Evolutionary conservation across 2,329 filamentous ascomycete genomes (phyloP), one percentile per base, ranked within the genome.

Genomic region (Mycosphaerelloides madeirae): DNA sequence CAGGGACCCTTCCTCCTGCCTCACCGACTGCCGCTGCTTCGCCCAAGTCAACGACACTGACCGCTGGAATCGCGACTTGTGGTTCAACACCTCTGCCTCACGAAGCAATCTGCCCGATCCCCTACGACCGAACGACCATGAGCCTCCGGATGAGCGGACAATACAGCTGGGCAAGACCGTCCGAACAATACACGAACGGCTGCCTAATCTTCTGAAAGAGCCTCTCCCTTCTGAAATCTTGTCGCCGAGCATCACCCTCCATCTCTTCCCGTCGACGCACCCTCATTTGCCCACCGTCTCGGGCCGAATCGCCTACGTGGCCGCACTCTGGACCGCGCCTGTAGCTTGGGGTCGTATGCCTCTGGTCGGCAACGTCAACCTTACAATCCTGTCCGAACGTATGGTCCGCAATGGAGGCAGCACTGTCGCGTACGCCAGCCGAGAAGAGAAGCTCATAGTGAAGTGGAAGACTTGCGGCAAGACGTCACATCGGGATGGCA

Each of bases 341-440:
- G 84, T 98, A 40, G 91, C 90, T 22, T 98, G 93, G 93, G 94
- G 94, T 60, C 81, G 87, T 20, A 78, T 98, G 1, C 93, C 93
- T 2, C 80, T 97, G 15, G 78, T 96, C 25, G 90, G 91, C 54
- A 95, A 95, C 60, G 87, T 96, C 34, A 83, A 82, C 56, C 78
- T 98, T 9, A 82, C 87, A 57, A 93, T 98, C 41, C 68, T 95
- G 14, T 91, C 87, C 11, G 90, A 95, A 72, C 85, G 91, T 56
- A 93, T 98, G 78, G 80, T 84, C 13, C 66, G 68, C 45, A 78
- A 79, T 48, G 76, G 61, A 67, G 76, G 66, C 31, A 61, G 54
- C 13, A 51, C 61, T 6, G 63, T 67, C 3, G 58, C 67, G 1
- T 65, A 68, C 11, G 60, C 61, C 8, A 58, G 50, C 39, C 61